Conservation (phyloP, 208 protist genomes). For the Crithidia expoeki region DNA sequence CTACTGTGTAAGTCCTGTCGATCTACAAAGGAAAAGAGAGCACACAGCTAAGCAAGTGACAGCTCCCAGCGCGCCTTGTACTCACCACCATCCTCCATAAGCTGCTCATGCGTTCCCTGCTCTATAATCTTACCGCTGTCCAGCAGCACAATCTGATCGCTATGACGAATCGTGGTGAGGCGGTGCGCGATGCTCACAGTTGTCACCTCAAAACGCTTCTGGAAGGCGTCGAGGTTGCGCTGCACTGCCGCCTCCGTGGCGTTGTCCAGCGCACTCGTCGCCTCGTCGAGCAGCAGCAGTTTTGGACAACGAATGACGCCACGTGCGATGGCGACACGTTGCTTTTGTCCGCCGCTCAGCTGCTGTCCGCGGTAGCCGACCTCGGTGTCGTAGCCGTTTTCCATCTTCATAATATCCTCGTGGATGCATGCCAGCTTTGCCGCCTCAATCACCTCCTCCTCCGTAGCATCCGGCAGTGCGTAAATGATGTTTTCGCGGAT, state of each 20-base stretch:
- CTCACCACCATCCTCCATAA: constrained; percentile 66
- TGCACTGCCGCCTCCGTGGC: constrained; percentile 82
- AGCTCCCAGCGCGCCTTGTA: constrained; percentile 78
- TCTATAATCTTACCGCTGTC: constrained; percentile 81
- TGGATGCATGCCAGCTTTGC: constrained; percentile 52
- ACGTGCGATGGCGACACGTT: constrained; percentile 75
- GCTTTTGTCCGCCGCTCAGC: constrained; percentile 73
- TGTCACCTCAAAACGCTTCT: constrained; percentile 50
- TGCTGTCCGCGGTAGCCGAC: constrained; percentile 67
- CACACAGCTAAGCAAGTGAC: constrained; percentile 22
- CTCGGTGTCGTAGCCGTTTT: constrained; percentile 64
- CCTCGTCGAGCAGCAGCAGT: constrained; percentile 84
- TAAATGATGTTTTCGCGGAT: constrained; percentile 78
- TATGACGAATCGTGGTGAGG: constrained; percentile 77
- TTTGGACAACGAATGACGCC: constrained; percentile 65
- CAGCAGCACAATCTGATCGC: constrained; percentile 75
- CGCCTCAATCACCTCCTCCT: constrained; percentile 49
- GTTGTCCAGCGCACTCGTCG: constrained; percentile 83
- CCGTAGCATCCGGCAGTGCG: constrained; percentile 43
- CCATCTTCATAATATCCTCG: constrained; percentile 31
- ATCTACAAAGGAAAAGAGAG: background rate
- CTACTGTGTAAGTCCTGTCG: too few species aligned
- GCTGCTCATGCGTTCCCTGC: constrained; percentile 72
- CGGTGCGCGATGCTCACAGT: constrained; percentile 85
- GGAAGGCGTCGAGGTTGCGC: constrained; percentile 55